These are phyloP conservation scores for Mycena pura DNA, from an alignment of 768 basidiomycete genomes.

Conservation along the genomic window DNA sequence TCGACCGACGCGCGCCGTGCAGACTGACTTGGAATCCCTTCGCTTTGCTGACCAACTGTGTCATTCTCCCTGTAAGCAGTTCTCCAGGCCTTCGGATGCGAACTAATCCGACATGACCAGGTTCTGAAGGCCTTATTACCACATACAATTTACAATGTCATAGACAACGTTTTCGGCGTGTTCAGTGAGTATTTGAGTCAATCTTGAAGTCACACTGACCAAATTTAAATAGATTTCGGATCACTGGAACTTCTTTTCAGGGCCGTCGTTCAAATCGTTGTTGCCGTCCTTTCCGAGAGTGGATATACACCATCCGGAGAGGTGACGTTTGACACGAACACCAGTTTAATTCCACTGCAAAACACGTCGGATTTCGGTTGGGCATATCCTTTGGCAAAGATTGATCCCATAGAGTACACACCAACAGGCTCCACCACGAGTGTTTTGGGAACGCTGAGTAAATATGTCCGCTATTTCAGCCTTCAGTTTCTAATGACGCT, in stretches of 20 bases:
- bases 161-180: too few relatives aligned
- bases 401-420: background rate
- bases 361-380: background rate
- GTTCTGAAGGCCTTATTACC: background rate
- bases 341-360: background rate
- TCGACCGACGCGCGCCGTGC: too few relatives aligned
- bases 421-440: too few relatives aligned
- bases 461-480: background rate
- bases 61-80: background rate
- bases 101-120: background rate
- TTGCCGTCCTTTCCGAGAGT: background rate
- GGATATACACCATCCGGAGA: constrained; percentile 7
- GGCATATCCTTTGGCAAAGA: background rate
- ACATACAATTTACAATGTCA: background rate
- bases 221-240: background rate
- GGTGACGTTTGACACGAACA: background rate
- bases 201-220: background rate
- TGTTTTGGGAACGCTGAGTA: background rate
- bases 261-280: background rate
- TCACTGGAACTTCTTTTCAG: background rate
- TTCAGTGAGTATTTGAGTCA: background rate
- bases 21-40: background rate
- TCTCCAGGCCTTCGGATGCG: too few relatives aligned
- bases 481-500: background rate
- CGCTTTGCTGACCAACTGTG: background rate